Percentiles rank a stretch among this genome's conserved stretches.
Evolutionary conservation across 768 basidiomycete genomes (phyloP).

Genomic region (Coprinopsis cinerea): DNA sequence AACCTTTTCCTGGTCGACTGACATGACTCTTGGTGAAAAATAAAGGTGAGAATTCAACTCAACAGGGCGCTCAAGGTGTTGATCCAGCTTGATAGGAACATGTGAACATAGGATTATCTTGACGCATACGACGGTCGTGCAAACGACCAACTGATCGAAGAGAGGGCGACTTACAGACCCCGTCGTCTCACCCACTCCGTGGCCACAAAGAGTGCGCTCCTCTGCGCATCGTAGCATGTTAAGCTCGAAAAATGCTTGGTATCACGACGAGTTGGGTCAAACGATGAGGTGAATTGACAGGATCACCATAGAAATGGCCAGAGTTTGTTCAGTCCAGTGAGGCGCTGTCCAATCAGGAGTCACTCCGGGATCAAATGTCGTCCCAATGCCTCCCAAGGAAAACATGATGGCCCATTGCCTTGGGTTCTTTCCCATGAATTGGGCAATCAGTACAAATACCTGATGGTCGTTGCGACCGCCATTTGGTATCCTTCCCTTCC

Average conservation of each 20-base stretch:
- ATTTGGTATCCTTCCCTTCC: constrained; percentile 22
- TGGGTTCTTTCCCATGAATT: constrained; percentile 23
- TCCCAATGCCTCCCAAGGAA: constrained; percentile 1
- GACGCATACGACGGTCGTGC: no score
- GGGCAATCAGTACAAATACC: constrained; percentile 29
- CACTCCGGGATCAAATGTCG: constrained; percentile 10
- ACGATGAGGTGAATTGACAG: neutral
- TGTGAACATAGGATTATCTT: no score
- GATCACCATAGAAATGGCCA: constrained; percentile 14
- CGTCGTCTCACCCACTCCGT: no score
- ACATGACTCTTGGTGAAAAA: no score
- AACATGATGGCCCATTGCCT: constrained; percentile 3
- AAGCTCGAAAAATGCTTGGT: constrained; percentile 15
- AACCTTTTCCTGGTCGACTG: no score
- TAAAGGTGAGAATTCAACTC: no score
- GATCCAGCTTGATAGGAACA: no score
- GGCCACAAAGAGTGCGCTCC: no score
- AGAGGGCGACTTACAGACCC: no score
- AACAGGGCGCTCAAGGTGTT: no score
- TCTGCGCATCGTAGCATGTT: no score
- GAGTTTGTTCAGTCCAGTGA: constrained; percentile 5
- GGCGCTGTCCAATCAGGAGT: constrained; percentile 6
- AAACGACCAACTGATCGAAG: no score
- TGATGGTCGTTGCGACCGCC: constrained; percentile 23
- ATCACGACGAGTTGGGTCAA: constrained; percentile 11